A percentile compares a stretch with the other conserved stretches of the same genome.
Conservation (phyloP, 768 basidiomycete species). For the Pholiota conissans region DNA sequence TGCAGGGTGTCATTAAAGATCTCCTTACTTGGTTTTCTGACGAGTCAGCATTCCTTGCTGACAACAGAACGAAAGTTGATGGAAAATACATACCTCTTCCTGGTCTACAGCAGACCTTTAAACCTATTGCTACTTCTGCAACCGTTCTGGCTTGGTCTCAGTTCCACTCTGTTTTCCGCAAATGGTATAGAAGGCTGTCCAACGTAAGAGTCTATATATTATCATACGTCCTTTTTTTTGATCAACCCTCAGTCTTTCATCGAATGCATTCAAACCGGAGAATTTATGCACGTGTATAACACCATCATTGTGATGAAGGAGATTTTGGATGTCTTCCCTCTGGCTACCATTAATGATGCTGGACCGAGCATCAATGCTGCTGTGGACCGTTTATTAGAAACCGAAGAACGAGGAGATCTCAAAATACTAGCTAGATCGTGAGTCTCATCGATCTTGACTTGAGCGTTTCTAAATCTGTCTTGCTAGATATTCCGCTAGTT, state of each 20-base stretch:
- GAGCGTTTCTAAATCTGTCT: slow-evolving; percentile 1
- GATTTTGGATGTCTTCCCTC: slow-evolving; percentile 85
- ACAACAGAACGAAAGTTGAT: slow-evolving; percentile 65
- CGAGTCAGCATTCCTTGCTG: slow-evolving; percentile 69
- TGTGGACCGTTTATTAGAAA: slow-evolving; percentile 67
- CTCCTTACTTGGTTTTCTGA: slow-evolving; percentile 79
- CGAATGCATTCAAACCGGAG: slow-evolving; percentile 80
- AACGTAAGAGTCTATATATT: slow-evolving; percentile 42
- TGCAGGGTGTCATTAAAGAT: slow-evolving; percentile 76
- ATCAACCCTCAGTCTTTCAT: slow-evolving; percentile 58
- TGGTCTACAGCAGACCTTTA: slow-evolving; percentile 61
- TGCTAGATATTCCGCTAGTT: slow-evolving; percentile 65
- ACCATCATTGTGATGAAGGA: slow-evolving; percentile 93
- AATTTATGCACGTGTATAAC: slow-evolving; percentile 98
- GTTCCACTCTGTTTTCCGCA: slow-evolving; percentile 71
- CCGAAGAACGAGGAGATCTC: slow-evolving; percentile 80
- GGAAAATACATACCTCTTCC: slow-evolving; percentile 65
- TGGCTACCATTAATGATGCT: slow-evolving; percentile 55
- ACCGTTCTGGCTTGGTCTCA: slow-evolving; percentile 68
- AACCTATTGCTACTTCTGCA: slow-evolving; percentile 43
- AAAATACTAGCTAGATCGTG: slow-evolving; percentile 81
- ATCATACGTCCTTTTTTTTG: not conserved
- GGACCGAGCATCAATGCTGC: slow-evolving; percentile 58
- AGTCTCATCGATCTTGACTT: slow-evolving; percentile 22
- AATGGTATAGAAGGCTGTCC: slow-evolving; percentile 81